Base-by-base conservation (phyloP, 2,329 filamentous ascomycete species). In the Alternaria sp. region DNA sequence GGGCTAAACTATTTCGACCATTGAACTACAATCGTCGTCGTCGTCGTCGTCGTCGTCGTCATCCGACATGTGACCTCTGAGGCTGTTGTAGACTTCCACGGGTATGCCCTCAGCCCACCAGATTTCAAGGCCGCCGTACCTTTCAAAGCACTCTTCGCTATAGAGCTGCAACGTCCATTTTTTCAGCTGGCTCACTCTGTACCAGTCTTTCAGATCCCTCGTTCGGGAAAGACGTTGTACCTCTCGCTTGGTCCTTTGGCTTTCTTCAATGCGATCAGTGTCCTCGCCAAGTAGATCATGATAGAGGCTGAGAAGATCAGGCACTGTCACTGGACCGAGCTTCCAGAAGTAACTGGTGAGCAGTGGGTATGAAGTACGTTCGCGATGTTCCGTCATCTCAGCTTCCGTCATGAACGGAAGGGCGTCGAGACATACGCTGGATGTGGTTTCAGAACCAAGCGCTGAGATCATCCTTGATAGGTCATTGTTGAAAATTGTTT, bases 151-250 rank as follows among this genome's bases (percentile, higher is more conserved):
- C 61, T 76, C 74, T 6, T 75, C 74, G 2, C 64, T 68, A 46
- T 78, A 77, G 62, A 77, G 51, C 40, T 70, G 62, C 57, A 78
- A n/a, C 23, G 70, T 65, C 73, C 75, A 77, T 26, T 45, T 66
- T 1, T 77, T 65, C 60, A 73, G 68, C 3, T n/a, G 45, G 9
- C 60, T 66, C 46, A 73, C 11, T 6, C 49, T 30, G 1, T 49
- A 49, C 68, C 66, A 73, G 3, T 44, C 12, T 53, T 61, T 68
- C 62, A 67, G 70, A 6, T 54, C 56, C 4, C 55, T 51, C 11
- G 46, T 53, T 1, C 58, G 55, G 2, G 49, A 40, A 7, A 72
- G 46, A 3, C 57, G 53, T 3, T 25, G 25, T 2, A 73, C 62
- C 11, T 68, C 51, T 0, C 70, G 58, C 3, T 8, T 51, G 13